Conservation (phyloP, 441 rosid species). For the Euphorbia corollata region DNA sequence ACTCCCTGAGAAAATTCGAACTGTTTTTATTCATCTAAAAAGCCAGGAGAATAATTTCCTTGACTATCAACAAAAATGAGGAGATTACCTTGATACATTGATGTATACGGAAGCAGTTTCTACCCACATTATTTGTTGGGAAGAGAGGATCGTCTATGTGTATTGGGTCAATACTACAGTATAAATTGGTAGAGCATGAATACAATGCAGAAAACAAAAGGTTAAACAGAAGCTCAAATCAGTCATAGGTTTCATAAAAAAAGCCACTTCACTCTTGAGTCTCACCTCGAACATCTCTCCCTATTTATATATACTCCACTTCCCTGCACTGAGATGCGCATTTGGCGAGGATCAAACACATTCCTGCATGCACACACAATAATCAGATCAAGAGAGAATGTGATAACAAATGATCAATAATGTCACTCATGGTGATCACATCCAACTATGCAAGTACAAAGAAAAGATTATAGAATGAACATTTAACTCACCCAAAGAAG, state of each 20-base stretch:
- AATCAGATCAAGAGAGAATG: constrained; percentile 4
- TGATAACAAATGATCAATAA: constrained; percentile 9
- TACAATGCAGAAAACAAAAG: constrained; percentile 16
- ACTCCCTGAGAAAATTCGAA: neutral
- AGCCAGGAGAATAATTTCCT: neutral
- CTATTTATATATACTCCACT: constrained; percentile 81
- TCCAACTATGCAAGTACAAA: constrained; percentile 17
- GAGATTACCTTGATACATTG: constrained; percentile 86
- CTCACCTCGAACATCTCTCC: constrained; percentile 85
- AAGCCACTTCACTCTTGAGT: constrained; percentile 19
- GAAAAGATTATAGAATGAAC: constrained; percentile 15
- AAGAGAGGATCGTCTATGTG: constrained; percentile 96
- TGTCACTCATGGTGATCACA: constrained; percentile 8
- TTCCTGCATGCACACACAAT: constrained; percentile 47
- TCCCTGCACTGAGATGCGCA: constrained; percentile 94
- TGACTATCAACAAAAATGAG: neutral
- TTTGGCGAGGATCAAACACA: constrained; percentile 98
- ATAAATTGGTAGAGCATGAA: constrained; percentile 25
- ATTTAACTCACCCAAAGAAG: constrained; percentile 82
- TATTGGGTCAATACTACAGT: constrained; percentile 82
- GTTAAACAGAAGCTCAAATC: constrained; percentile 17
- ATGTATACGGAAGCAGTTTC: constrained; percentile 98
- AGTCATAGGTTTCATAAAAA: constrained; percentile 3
- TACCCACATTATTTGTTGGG: constrained; percentile 90
- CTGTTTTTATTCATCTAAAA: neutral